Evolutionary conservation across 1,284 basidiomycete species (phyloP).

Genomic region (Moesziomyces sp.): DNA sequence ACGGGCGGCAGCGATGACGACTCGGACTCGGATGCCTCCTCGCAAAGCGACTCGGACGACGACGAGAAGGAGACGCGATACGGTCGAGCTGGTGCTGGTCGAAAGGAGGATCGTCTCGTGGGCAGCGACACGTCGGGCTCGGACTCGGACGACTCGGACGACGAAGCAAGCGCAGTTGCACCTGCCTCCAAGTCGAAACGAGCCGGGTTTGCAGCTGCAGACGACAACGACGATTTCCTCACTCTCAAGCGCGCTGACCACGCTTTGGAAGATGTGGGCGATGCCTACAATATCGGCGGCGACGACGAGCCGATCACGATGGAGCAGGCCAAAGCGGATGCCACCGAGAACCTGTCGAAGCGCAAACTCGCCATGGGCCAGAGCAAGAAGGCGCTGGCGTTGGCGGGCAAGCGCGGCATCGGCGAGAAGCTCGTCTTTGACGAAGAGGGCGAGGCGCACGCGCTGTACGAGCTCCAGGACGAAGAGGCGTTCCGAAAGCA

Average conservation of each 20-base stretch:
- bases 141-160: slow-evolving; percentile 26
- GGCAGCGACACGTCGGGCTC: slow-evolving; percentile 61
- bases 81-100: slow-evolving; percentile 17
- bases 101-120: slow-evolving; percentile 36
- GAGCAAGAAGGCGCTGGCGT: slow-evolving; percentile 82
- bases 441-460: slow-evolving; percentile 72
- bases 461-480: slow-evolving; percentile 78
- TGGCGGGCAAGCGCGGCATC: slow-evolving; percentile 84
- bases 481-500: slow-evolving; percentile 77
- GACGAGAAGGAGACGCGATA: slow-evolving; percentile 42
- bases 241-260: slow-evolving; percentile 92
- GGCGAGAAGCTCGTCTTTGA: slow-evolving; percentile 82
- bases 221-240: slow-evolving; percentile 83
- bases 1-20: slow-evolving; percentile 16
- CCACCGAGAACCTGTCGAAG: slow-evolving; percentile 72
- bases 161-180: slow-evolving; percentile 11
- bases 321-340: slow-evolving; percentile 66
- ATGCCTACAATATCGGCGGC: slow-evolving; percentile 38
- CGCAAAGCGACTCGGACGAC: slow-evolving; percentile 12
- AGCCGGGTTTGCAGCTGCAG: slow-evolving; percentile 13
- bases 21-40: slow-evolving; percentile 15
- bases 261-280: slow-evolving; percentile 72
- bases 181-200: slow-evolving; percentile 1
- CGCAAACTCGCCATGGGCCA: slow-evolving; percentile 77
- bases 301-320: slow-evolving; percentile 22